Conservation (phyloP, 1,139 yeast species). For the Diutina catenulata region DNA sequence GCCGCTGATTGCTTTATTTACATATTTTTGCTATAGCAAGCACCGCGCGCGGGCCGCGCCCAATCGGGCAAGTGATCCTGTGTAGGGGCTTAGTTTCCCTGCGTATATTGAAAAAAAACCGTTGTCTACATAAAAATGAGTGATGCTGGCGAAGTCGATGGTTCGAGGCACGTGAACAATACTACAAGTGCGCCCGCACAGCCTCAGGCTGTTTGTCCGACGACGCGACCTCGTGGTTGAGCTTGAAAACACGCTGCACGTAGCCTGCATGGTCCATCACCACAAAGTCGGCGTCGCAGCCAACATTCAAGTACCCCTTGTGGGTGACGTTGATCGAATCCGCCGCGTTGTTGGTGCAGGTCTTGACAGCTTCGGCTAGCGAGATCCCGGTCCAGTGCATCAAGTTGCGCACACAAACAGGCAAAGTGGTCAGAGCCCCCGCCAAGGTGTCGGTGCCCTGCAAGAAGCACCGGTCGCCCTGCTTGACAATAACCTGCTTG, state of each 20-base stretch:
- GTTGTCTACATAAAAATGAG: too few relatives aligned
- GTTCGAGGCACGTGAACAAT: too few relatives aligned
- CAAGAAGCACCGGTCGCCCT: slow-evolving; percentile 35
- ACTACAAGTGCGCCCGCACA: slow-evolving; percentile 1
- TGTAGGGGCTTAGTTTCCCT: too few relatives aligned
- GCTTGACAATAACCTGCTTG: slow-evolving; percentile 34
- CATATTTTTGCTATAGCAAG: too few relatives aligned
- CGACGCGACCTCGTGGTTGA: slow-evolving; percentile 20
- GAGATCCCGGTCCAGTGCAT: slow-evolving; percentile 40
- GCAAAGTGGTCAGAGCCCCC: slow-evolving; percentile 49
- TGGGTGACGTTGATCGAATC: slow-evolving; percentile 31
- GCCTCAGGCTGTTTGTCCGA: neutral
- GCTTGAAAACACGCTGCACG: slow-evolving; percentile 39
- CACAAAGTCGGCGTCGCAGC: slow-evolving; percentile 52
- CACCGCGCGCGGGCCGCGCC: too few relatives aligned
- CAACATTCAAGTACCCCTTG: slow-evolving; percentile 41
- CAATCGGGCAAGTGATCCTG: too few relatives aligned
- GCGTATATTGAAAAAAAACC: too few relatives aligned
- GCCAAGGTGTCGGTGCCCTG: slow-evolving; percentile 52
- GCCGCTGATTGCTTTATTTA: too few relatives aligned
- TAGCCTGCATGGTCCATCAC: slow-evolving; percentile 34
- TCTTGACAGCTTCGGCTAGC: slow-evolving; percentile 42
- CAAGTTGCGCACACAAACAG: slow-evolving; percentile 43
- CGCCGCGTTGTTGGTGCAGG: slow-evolving; percentile 51
- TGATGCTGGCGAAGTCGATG: too few relatives aligned